phyloP scores from a whole-genome alignment of 208 protist species.

The Leishmania amazonensis region DNA sequence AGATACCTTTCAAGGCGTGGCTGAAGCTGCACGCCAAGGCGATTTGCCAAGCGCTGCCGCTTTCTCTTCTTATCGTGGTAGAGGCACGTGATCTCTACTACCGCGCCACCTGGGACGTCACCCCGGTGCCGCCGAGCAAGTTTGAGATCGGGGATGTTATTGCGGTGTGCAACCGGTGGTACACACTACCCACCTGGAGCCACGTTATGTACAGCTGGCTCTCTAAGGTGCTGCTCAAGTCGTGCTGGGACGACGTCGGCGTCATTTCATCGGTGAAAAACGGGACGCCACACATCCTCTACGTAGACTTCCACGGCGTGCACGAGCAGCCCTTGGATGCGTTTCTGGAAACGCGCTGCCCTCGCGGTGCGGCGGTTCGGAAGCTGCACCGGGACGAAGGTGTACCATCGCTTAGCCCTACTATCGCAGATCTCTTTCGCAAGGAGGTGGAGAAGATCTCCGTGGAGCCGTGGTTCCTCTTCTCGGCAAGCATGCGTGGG shows the following conservation, averaged over 20 bases:
- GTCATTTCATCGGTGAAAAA: constrained; percentile 57
- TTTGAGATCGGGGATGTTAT: constrained; percentile 85
- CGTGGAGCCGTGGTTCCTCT: constrained; percentile 84
- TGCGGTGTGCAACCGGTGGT: constrained; percentile 88
- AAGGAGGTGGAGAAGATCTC: constrained; percentile 62
- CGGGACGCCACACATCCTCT: constrained; percentile 66
- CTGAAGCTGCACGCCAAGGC: constrained; percentile 74
- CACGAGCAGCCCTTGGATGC: constrained; percentile 61
- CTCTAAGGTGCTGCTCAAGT: constrained; percentile 87
- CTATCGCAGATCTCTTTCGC: constrained; percentile 55
- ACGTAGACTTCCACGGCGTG: constrained; percentile 67
- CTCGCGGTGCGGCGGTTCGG: constrained; percentile 74
- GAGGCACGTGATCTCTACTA: constrained; percentile 87
- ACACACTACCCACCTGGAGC: constrained; percentile 78
- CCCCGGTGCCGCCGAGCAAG: constrained; percentile 38
- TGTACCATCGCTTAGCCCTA: constrained; percentile 26
- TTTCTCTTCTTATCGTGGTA: constrained; percentile 78
- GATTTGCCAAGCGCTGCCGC: constrained; percentile 70
- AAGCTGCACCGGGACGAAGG: constrained; percentile 48
- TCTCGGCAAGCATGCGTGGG: constrained; percentile 67
- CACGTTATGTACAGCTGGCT: constrained; percentile 78
- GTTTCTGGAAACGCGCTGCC: constrained; percentile 60
- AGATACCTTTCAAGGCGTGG: constrained; percentile 66
- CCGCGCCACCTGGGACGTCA: constrained; percentile 75
- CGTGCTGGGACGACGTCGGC: constrained; percentile 86